Evolutionary conservation across 352 stramenopile species (phyloP), one percentile per base, ranked within the genome.

Genomic region (Pythium plurisporium): DNA sequence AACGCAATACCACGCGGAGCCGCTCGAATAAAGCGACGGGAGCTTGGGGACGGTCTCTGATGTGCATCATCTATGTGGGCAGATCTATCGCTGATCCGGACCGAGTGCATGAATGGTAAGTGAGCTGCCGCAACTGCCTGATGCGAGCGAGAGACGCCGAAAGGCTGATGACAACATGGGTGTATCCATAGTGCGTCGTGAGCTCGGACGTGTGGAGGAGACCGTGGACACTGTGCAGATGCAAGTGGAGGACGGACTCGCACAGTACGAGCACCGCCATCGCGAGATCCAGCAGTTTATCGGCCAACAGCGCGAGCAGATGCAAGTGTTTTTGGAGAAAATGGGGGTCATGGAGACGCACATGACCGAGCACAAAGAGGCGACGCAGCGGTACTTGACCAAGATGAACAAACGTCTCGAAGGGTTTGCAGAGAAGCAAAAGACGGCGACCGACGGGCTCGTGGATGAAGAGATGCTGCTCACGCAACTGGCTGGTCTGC

Each of bases 391-490:
- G 47, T 34, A 65, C 38, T 15, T 42, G 8, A 23, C 68, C 10
- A 66, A 68, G 7, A 17, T 63, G 38, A 74, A 75, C 41, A 62
- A 66, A 23, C 40, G 71, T 17, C 19, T 72, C 11, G 17, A 36
- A 2, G 43, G 34, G 17, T 20, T 51, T n/a, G 25, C 69, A 44
- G 63, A 81, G 19, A 69, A 68, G 49, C 63, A 64, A 20, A 17
- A 74, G 27, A 47, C 72, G 26, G 26, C 38, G 4, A 27, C 53
- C 0, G 40, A 46, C 3, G 30, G 20, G 34, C 26, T 38, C 17
- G 68, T 86, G 11, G 76, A 76, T 29, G 78, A 88, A 31, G 78
- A 88, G 19, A 64, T 67, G 20, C 59, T 88, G 15, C 75, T 84
- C 71, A 64, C 69, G 45, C 75, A 84, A 51, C 57, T 86, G 11